Evolutionary conservation across 169 alveolate genomes (phyloP), one percentile per base, ranked within the genome.

Genomic region (Plasmodium gaboni): DNA sequence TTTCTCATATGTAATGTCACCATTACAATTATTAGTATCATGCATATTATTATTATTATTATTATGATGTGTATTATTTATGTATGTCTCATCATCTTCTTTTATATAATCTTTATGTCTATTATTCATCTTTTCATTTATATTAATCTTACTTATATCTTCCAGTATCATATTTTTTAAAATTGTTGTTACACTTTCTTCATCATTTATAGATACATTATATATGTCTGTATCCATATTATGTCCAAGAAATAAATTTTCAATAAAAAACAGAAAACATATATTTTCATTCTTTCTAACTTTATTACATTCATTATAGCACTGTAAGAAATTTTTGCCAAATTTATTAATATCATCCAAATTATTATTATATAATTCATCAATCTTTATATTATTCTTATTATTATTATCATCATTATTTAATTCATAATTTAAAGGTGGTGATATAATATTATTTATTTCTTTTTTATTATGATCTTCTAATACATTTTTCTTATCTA

Each of bases 201-300:
- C 91, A 22, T 61, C 38, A 17, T 83, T 38, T 42, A 83, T 12
- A 28, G 32, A 28, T 15, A 69, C 10, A n/a, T 83, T 71, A 63
- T 68, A 83, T 42, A 83, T 15, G 38, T 83, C 91, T 22, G 91
- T 83, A 53, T 83, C 91, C 26, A 42, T 13, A 63, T 83, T 83
- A 68, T 72, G 68, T 61, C 68, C 26, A 50, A 83, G 67, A 57
- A 83, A 83, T 57, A 83, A 67, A 17, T 83, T 83, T 67, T 83
- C 91, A 22, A 68, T 28, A 61, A 83, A 83, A 63, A 83, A 83
- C 28, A 38, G 51, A 83, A 83, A 83, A 83, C 51, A 68, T 46
- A 50, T 32, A 50, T 28, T 32, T 59, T 76, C 68, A 19, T 65
- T 67, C 55, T 76, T 76, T 55, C 46, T 83, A 65, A 65, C 51